Evolutionary conservation across 192 early-diverging fungal species (phyloP).

Genomic region (Mortierella claussenii): DNA sequence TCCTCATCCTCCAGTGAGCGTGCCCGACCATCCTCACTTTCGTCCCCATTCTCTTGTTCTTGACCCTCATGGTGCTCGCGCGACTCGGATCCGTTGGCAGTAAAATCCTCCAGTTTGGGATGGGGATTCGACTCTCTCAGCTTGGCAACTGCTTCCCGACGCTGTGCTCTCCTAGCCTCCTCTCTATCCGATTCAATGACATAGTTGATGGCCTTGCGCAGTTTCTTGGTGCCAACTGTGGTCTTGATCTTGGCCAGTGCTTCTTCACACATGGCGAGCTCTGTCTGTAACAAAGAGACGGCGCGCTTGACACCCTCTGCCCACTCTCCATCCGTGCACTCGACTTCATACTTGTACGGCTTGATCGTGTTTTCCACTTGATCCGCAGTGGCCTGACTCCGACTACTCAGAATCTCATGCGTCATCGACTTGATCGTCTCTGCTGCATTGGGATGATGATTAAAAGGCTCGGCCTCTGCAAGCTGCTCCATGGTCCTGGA

Average conservation of each 20-base stretch:
- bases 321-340: conserved; percentile 94
- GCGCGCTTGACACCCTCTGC: conserved; percentile 87
- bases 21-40: conserved; percentile 10
- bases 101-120: conserved; percentile 15
- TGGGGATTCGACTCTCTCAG: conserved; percentile 28
- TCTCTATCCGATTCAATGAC: conserved; percentile 78
- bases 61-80: background rate
- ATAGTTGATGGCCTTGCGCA: conserved; percentile 87
- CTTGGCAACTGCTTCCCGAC: conserved; percentile 35
- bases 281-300: conserved; percentile 77
- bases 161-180: conserved; percentile 43
- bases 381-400: conserved; percentile 91
- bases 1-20: conserved; percentile 44
- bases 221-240: conserved; percentile 78
- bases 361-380: conserved; percentile 99
- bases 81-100: background rate
- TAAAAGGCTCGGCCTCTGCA: conserved; percentile 85
- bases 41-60: background rate
- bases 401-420: conserved; percentile 84
- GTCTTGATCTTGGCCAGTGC: conserved; percentile 78
- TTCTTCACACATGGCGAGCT: conserved; percentile 81
- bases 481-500: conserved; percentile 84
- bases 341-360: conserved; percentile 98
- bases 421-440: conserved; percentile 84
- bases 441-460: conserved; percentile 84